A percentile compares a stretch with the other conserved stretches of the same genome.
Conservation (phyloP, 305 asterid genomes). For the Rubia tinctorum region DNA sequence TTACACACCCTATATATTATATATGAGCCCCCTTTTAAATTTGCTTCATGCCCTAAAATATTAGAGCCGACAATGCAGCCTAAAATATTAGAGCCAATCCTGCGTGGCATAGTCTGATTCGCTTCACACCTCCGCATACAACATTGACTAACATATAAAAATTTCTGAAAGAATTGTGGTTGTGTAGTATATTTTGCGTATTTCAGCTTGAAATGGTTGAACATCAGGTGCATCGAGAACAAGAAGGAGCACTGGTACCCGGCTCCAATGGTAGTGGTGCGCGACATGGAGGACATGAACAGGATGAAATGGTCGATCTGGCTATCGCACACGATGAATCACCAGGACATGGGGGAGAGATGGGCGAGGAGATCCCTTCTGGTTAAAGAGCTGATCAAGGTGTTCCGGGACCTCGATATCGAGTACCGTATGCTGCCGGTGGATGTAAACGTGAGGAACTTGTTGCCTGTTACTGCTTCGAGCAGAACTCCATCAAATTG, state of each 20-base stretch:
- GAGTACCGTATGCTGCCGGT: constrained; percentile 69
- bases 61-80: too few relatives aligned
- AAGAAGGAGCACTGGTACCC: constrained; percentile 74
- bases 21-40: too few relatives aligned
- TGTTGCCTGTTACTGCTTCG: constrained; percentile 52
- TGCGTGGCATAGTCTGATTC: too few relatives aligned
- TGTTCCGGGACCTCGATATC: constrained; percentile 66
- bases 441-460: constrained; percentile 59
- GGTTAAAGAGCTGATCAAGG: constrained; percentile 67
- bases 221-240: constrained; percentile 55
- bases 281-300: constrained; percentile 82
- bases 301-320: constrained; percentile 67
- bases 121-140: too few relatives aligned
- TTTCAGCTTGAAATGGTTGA: too few relatives aligned
- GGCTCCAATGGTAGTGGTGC: constrained; percentile 61
- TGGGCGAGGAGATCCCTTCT: constrained; percentile 62
- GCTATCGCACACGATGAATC: constrained; percentile 67
- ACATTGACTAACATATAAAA: too few relatives aligned
- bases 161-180: too few relatives aligned
- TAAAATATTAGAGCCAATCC: too few relatives aligned
- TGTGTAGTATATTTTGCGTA: not conserved
- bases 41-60: too few relatives aligned
- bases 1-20: too few relatives aligned
- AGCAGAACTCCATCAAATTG: constrained; percentile 65
- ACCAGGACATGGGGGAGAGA: constrained; percentile 89